Percentiles rank a stretch among this genome's conserved stretches.
These are phyloP conservation scores for Sporothrix phasma DNA, from an alignment of 2,329 filamentous ascomycete genomes.

Conservation along the genomic window DNA sequence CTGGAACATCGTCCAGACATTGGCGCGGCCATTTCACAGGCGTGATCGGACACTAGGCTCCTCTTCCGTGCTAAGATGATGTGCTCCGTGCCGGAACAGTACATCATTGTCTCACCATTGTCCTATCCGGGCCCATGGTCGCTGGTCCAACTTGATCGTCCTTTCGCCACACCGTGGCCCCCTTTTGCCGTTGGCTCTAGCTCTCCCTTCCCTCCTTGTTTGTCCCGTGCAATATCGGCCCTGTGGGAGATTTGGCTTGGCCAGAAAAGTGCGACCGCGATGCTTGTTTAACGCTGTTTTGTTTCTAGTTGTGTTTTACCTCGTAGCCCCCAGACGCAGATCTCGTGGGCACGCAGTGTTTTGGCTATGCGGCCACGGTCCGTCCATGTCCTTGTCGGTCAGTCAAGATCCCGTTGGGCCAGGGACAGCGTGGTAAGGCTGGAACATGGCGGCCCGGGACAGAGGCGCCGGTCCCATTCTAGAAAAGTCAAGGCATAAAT, in stretches of 20 bases:
- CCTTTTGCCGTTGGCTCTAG: neutral
- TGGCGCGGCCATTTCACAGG: neutral
- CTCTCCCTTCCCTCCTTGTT: neutral
- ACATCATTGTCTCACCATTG: neutral
- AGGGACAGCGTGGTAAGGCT: neutral
- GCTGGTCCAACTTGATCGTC: neutral
- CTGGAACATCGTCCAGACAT: neutral
- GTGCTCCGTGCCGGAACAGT: neutral
- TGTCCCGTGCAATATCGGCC: neutral
- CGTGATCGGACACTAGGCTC: neutral
- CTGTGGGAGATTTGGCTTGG: neutral
- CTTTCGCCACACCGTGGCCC: neutral
- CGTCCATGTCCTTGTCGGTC: neutral
- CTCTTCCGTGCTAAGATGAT: neutral
- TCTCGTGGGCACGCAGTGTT: neutral
- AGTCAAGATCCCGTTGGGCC: neutral
- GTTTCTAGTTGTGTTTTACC: constrained; percentile 1
- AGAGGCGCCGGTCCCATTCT: neutral
- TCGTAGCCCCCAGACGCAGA: neutral
- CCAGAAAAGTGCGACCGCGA: neutral
- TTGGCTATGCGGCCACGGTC: neutral
- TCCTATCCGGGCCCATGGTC: neutral
- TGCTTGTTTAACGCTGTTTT: neutral
- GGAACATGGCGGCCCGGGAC: neutral
- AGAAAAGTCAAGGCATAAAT: neutral